phyloP scores from a whole-genome alignment of 768 basidiomycete species.

The Gloeostereum incarnatum region DNA sequence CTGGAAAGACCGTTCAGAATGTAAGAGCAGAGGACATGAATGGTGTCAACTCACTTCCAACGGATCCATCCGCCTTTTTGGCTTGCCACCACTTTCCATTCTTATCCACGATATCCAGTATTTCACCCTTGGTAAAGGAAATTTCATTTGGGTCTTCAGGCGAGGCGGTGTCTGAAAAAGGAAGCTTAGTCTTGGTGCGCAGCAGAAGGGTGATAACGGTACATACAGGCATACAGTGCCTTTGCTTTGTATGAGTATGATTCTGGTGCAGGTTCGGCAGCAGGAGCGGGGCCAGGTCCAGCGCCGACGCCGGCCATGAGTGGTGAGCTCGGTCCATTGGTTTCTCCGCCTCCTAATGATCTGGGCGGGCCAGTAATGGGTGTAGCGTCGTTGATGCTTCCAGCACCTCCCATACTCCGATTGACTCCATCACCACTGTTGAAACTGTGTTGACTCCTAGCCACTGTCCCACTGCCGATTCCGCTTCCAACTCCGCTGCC shows the following conservation, averaged over 20 bases:
- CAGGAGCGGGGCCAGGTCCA: constrained; percentile 23
- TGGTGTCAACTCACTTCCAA: constrained; percentile 61
- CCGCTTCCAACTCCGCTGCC: constrained; percentile 35
- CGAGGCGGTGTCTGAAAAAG: constrained; percentile 73
- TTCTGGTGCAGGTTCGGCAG: constrained; percentile 22
- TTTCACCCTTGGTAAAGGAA: constrained; percentile 85
- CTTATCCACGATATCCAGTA: constrained; percentile 89
- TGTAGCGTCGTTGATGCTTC: constrained; percentile 47
- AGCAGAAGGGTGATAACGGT: constrained; percentile 1
- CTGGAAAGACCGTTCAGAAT: no score
- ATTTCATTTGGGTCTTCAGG: constrained; percentile 95
- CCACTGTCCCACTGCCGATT: constrained; percentile 25
- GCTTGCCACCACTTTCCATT: constrained; percentile 94
- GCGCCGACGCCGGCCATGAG: constrained; percentile 61
- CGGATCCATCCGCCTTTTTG: constrained; percentile 61
- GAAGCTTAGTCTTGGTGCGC: constrained; percentile 13
- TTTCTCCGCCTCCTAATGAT: constrained; percentile 36
- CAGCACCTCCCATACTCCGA: constrained; percentile 28
- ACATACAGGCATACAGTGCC: constrained; percentile 83
- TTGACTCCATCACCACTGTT: constrained; percentile 29
- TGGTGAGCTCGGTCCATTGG: constrained; percentile 49
- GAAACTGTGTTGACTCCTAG: constrained; percentile 48
- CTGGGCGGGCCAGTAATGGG: constrained; percentile 23
- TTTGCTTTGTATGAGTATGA: constrained; percentile 69
- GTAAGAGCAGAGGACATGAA: no score